Evolutionary conservation across 768 basidiomycete genomes (phyloP), one percentile per base, ranked within the genome.

Genomic region (Rubroboletus satanas): DNA sequence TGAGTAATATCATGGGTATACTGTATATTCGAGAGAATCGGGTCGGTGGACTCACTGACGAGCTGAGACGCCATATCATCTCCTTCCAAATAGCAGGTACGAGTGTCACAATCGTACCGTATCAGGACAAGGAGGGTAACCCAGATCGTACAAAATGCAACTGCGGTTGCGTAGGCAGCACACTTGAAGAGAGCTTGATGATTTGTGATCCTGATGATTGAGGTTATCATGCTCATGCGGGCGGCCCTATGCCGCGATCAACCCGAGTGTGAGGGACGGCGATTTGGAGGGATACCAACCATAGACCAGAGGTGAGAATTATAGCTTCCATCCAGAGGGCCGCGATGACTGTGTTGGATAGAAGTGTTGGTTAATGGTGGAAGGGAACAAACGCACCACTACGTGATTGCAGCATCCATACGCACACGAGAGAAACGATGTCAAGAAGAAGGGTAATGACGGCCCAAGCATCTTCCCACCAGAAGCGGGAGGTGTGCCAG

Each of bases 401-500:
- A 9, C 1, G 18, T 23, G 29, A 29, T 5, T 26, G 26, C 26
- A 26, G 26, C 14, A 44, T 18, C 45, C 39, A 35, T 9, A 17
- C 17, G 26, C 42, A 21, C 17, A 31, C 12, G 17, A 44, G 15
- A 31, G 35, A 47, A 21, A 12, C 11, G 9, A 56, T 32, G 17
- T 44, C 29, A 18, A 56, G 11, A n/a, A 56, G 3, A 37, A 56
- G 38, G 33, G 45, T 29, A 7, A 46, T 26, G 9, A 9, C 23
- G 33, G 33, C 55, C 55, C 51, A 56, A 18, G 32, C 7, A 15
- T 55, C 53, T 41, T 55, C 53, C 39, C 45, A 55, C 45, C 45
- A 36, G 26, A 56, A 43, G 14, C 26, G 33, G 26, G 53, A 56
- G 31, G 32, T 43, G 17, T 42, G 18, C 45, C 39, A 55, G 11